Percentiles rank a stretch among this genome's conserved stretches.
Evolutionary conservation across 78 protist species (phyloP).

Genomic region (Emiliania huxleyi): DNA sequence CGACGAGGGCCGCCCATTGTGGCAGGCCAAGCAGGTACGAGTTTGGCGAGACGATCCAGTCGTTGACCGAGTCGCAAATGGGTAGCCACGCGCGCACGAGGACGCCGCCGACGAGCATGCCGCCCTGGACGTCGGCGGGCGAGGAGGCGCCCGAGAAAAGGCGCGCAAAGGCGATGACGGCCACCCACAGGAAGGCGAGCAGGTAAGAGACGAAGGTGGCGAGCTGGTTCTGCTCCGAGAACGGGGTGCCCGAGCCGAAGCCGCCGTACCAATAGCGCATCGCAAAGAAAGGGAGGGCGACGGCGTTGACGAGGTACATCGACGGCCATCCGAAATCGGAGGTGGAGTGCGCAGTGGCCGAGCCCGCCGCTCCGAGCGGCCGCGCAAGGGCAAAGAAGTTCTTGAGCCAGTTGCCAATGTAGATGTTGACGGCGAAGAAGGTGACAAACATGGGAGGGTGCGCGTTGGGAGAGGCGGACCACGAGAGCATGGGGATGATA

Average conservation of each 20-base stretch:
- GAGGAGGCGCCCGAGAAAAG: neutral
- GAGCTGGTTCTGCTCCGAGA: no score
- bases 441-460: neutral
- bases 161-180: neutral
- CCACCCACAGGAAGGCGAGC: neutral
- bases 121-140: conserved; percentile 33
- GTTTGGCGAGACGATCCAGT: neutral
- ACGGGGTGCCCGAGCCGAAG: neutral
- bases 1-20: neutral
- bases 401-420: conserved; percentile 14
- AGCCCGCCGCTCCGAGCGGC: neutral
- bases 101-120: conserved; percentile 11
- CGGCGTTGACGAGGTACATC: neutral
- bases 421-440: neutral
- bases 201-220: neutral
- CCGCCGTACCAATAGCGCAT: conserved; percentile 12
- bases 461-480: neutral
- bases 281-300: conserved; percentile 12
- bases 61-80: neutral
- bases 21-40: neutral
- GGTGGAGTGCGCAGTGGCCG: no score
- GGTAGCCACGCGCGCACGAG: conserved; percentile 3
- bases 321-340: conserved; percentile 10
- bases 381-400: neutral
- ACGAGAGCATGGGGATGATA: neutral